Percentiles rank a stretch among this genome's conserved stretches.
These are phyloP conservation scores for Boletus fagicola DNA, from an alignment of 768 basidiomycete genomes.

Conservation along the genomic window DNA sequence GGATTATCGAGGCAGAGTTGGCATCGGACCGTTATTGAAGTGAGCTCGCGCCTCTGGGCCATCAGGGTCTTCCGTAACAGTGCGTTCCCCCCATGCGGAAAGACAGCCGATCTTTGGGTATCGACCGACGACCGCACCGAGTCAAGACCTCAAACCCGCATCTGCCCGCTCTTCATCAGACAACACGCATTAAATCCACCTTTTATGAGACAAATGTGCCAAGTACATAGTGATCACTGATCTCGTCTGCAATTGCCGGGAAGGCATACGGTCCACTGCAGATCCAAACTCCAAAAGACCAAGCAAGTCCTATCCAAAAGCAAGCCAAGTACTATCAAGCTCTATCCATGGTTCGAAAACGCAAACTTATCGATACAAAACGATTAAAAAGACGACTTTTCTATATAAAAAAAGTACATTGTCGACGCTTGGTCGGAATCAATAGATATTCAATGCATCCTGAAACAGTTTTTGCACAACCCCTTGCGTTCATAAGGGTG, in stretches of 20 bases:
- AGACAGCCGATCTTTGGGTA: no score
- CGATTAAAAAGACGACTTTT: neutral
- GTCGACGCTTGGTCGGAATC: neutral
- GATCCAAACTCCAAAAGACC: neutral
- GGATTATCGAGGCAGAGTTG: no score
- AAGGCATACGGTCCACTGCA: neutral
- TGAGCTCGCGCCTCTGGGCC: no score
- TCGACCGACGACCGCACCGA: no score
- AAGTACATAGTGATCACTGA: neutral
- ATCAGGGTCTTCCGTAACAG: no score
- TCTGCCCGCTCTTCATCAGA: neutral
- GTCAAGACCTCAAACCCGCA: neutral
- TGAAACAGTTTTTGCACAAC: conserved; percentile 65
- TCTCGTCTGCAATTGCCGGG: neutral
- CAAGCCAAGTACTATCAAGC: neutral
- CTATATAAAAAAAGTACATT: neutral
- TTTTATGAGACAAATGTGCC: neutral
- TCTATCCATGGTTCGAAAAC: neutral
- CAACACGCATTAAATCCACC: neutral
- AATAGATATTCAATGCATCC: conserved; percentile 40
- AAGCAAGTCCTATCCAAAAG: neutral
- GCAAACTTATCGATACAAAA: conserved; percentile 7
- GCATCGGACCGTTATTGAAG: no score
- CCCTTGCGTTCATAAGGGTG: conserved; percentile 65
- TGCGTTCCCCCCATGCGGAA: no score